Conservation (phyloP, 148 eudicot genomes). For the Talinum fruticosum region DNA sequence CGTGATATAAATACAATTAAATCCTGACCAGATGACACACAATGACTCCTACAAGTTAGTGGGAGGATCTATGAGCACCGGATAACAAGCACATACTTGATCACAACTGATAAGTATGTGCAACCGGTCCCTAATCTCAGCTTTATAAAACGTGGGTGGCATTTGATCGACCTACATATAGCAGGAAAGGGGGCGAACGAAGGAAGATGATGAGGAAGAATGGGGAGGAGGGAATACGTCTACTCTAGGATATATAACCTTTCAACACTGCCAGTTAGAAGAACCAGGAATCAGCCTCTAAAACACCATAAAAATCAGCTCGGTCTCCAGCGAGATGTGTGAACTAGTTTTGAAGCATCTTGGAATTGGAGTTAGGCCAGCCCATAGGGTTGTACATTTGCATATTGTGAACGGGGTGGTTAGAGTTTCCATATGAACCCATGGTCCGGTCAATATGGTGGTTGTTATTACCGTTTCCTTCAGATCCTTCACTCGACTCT, state of each 20-base stretch:
- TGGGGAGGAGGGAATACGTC: no score
- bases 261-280: conserved; percentile 39
- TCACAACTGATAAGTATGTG: conserved; percentile 22
- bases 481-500: conserved; percentile 70
- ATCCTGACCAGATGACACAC: conserved; percentile 5
- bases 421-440: conserved; percentile 49
- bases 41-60: conserved; percentile 16
- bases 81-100: background rate
- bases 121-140: conserved; percentile 15
- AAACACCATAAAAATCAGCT: conserved; percentile 14
- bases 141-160: conserved; percentile 8
- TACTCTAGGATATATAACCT: conserved; percentile 24
- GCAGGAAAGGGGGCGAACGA: background rate
- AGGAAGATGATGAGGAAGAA: conserved; percentile 10
- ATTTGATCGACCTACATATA: conserved; percentile 20
- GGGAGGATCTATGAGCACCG: conserved; percentile 10
- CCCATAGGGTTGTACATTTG: conserved; percentile 60
- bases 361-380: conserved; percentile 56
- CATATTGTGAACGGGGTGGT: conserved; percentile 54
- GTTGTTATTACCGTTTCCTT: conserved; percentile 52
- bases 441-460: conserved; percentile 44
- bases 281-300: conserved; percentile 25
- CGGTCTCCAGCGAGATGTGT: background rate
- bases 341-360: conserved; percentile 47
- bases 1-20: conserved; percentile 11